A percentile compares a stretch with the other conserved stretches of the same genome.
Conservation (phyloP, 2,329 filamentous ascomycete species). For the Grosmannia huntii region DNA sequence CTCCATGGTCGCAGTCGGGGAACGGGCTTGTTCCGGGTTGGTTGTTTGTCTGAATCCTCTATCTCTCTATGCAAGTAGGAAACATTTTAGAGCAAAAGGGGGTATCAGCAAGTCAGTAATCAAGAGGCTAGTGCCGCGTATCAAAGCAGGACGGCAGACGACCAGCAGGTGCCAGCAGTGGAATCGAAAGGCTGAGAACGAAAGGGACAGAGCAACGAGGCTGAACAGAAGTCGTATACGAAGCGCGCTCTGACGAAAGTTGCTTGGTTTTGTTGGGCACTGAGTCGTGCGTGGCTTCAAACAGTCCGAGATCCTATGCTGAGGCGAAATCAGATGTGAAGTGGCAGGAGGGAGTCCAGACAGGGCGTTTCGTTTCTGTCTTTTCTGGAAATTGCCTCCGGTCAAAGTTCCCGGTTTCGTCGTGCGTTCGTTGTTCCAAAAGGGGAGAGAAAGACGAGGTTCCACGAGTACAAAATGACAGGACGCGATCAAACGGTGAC, state of each 20-base stretch:
- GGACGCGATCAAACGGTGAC: constrained; percentile 14
- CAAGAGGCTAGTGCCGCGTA: background rate
- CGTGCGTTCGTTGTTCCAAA: background rate
- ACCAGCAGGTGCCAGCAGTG: background rate
- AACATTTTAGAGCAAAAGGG: background rate
- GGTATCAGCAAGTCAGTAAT: background rate
- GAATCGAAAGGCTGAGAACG: background rate
- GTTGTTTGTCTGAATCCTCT: background rate
- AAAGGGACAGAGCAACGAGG: background rate
- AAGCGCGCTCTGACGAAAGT: background rate
- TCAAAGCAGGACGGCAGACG: background rate
- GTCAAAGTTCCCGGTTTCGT: background rate
- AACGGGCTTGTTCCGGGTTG: too few species aligned
- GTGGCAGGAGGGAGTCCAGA: background rate
- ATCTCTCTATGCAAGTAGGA: background rate
- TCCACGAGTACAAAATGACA: background rate
- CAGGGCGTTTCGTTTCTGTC: background rate
- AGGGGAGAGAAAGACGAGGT: background rate
- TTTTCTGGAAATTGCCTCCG: background rate
- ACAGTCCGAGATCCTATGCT: background rate
- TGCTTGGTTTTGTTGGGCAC: background rate
- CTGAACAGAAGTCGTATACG: background rate
- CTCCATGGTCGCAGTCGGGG: constrained; percentile 38
- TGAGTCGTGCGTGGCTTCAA: background rate
- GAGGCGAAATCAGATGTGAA: background rate